Evolutionary conservation across 768 basidiomycete species (phyloP), one percentile per base, ranked within the genome.

Genomic region (Lentinus tigrinus): DNA sequence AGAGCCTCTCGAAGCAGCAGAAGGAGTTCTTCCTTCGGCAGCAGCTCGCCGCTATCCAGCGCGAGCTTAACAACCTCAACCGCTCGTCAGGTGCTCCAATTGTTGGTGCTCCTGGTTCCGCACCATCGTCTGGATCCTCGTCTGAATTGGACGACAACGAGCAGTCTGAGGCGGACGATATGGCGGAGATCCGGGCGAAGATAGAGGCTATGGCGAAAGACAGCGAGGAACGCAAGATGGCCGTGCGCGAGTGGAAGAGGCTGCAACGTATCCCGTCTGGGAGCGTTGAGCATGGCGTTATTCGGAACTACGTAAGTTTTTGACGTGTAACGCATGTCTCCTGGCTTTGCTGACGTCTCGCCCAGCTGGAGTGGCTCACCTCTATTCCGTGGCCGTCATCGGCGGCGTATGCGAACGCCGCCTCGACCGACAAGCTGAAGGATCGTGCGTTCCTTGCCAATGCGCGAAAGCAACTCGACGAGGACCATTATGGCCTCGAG

Each of bases 401-500:
- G 63, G 36, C 55, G 24, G 57, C 56, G 52, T 44, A 64, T 10
- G 49, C 56, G 13, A 50, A 67, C 13, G 51, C 67, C 26, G 48
- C 58, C 28, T 48, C 69, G 54, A 63, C 73, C 14, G 77, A 74
- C 19, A 68, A 69, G 1, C 70, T 89, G 40, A 75, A 75, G 57
- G 80, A 85, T 62, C 75, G 75, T 24, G 75, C 80, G 4, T 92
- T 92, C 76, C 78, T 93, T 26, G 59, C 78, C 27, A 81, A 79
- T 37, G 93, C 95, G 26, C 85, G 90, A 23, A 76, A 77, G 21
- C 93, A 91, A 68, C 83, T 98, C 9, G 94, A 98, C 64, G 79
- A 85, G 13, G 95, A 96, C 58, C 95, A 98, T 70, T 96, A 87
- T 65, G 95, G 95, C 1, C 77, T 98, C 17, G 92, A 95, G 57